phyloP scores from a whole-genome alignment of 495 filamentous ascomycete species.

The Cercophora sp. region DNA sequence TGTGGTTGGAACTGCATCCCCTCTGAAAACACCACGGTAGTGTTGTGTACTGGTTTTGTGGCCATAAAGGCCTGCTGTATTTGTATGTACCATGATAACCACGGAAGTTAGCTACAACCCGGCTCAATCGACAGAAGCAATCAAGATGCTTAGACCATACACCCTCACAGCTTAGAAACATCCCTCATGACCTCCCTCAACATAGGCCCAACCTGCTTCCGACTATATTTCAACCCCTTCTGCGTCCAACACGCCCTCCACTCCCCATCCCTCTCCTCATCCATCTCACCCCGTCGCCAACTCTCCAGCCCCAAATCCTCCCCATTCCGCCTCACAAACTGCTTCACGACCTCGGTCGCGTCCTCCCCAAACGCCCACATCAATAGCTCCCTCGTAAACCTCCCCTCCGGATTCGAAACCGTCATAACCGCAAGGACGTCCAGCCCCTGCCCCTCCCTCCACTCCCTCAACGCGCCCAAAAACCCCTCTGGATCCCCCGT shows the following conservation, averaged over 20 bases:
- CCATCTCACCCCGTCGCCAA: slow-evolving; percentile 47
- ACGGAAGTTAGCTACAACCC: not conserved
- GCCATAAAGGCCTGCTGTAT: no score
- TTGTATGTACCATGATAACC: no score
- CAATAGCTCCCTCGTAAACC: slow-evolving; percentile 71
- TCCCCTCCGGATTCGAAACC: slow-evolving; percentile 49
- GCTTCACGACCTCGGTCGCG: slow-evolving; percentile 43
- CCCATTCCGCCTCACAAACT: slow-evolving; percentile 48
- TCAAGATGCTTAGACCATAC: no score
- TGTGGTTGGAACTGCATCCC: no score
- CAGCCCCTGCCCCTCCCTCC: slow-evolving; percentile 54
- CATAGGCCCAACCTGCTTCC: slow-evolving; percentile 88
- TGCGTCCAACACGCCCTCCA: slow-evolving; percentile 65
- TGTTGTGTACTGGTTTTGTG: no score
- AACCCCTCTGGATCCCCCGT: slow-evolving; percentile 37
- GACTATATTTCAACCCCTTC: slow-evolving; percentile 60
- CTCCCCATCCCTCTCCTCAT: slow-evolving; percentile 35
- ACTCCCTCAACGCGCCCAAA: slow-evolving; percentile 38
- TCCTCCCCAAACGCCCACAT: slow-evolving; percentile 54
- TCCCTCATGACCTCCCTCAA: slow-evolving; percentile 61
- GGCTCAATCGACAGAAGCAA: not conserved
- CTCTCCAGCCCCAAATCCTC: slow-evolving; percentile 53
- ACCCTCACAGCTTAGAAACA: slow-evolving; percentile 25
- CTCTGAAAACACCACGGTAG: no score
- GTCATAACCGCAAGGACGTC: slow-evolving; percentile 78